phyloP scores from a whole-genome alignment of 805 yeast genomes.

The Cyberlindnera xishuangbannaensis region DNA sequence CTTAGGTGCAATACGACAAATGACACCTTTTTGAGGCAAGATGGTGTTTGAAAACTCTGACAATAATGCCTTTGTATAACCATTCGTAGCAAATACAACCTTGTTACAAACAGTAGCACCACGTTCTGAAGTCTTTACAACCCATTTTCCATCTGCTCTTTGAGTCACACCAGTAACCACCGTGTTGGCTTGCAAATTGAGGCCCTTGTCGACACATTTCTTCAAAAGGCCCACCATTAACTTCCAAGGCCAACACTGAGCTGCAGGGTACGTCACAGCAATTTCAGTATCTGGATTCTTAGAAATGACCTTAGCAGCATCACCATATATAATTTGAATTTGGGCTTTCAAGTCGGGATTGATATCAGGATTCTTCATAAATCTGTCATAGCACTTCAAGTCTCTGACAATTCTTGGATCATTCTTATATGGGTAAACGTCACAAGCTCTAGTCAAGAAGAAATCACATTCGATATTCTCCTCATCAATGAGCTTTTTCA shows the following conservation, averaged over 20 bases:
- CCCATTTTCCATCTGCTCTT: conserved; percentile 26
- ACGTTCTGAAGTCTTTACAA: conserved; percentile 26
- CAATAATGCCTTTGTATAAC: conserved; percentile 34
- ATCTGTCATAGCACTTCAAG: conserved; percentile 12
- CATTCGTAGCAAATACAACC: conserved; percentile 27
- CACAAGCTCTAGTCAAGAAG: conserved; percentile 30
- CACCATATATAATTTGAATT: conserved; percentile 29
- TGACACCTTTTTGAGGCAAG: conserved; percentile 31
- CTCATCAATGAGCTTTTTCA: conserved; percentile 30
- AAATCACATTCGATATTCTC: conserved; percentile 35
- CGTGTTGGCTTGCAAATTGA: conserved; percentile 39
- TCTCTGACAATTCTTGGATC: conserved; percentile 17
- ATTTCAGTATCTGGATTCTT: conserved; percentile 87
- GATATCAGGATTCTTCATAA: conserved; percentile 27
- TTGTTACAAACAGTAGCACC: conserved; percentile 29
- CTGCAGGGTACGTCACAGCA: conserved; percentile 41
- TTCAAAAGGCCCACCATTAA: conserved; percentile 31
- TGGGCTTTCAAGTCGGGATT: conserved; percentile 26
- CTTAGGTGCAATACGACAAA: conserved; percentile 26
- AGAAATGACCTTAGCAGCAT: conserved; percentile 42
- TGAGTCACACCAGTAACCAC: conserved; percentile 27
- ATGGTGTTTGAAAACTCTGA: conserved; percentile 26
- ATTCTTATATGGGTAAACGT: conserved; percentile 26
- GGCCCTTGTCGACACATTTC: conserved; percentile 28
- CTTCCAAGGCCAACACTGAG: conserved; percentile 41